phyloP scores from a whole-genome alignment of 257 asterid genomes.

The Salvia splendens region DNA sequence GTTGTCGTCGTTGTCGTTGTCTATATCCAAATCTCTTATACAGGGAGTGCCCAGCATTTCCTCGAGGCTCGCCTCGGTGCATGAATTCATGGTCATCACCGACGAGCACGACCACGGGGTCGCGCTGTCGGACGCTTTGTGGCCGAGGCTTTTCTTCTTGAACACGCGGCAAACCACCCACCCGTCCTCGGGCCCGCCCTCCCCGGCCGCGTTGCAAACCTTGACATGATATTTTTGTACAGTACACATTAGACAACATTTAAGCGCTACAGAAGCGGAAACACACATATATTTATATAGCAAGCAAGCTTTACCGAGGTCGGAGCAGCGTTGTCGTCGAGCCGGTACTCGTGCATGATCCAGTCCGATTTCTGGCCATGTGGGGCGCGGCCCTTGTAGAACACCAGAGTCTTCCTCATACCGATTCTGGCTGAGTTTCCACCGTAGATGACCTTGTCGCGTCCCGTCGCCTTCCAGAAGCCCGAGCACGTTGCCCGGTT shows the following conservation, averaged over 20 bases:
- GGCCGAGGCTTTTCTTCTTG: constrained; percentile 49
- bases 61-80: constrained; percentile 42
- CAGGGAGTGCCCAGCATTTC: constrained; percentile 41
- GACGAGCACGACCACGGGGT: neutral
- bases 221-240: too few relatives aligned
- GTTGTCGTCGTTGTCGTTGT: neutral
- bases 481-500: constrained; percentile 67
- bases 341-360: constrained; percentile 70
- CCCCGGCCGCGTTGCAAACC: constrained; percentile 36
- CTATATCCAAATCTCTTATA: constrained; percentile 19
- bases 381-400: constrained; percentile 75
- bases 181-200: constrained; percentile 49
- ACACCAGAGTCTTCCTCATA: constrained; percentile 71
- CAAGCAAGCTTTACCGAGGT: neutral
- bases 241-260: too few relatives aligned
- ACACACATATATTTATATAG: too few relatives aligned
- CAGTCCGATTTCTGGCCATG: constrained; percentile 66
- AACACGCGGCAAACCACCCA: constrained; percentile 71
- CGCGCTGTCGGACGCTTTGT: constrained; percentile 28
- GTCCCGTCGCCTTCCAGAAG: constrained; percentile 76
- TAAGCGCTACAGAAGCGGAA: too few relatives aligned
- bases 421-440: constrained; percentile 47
- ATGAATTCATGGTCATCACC: constrained; percentile 16
- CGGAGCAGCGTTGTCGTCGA: constrained; percentile 34
- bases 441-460: constrained; percentile 60